A percentile compares a stretch with the other conserved stretches of the same genome.
Conservation (phyloP, 441 rosid genomes). For the Bocquillonia castaneifolia region DNA sequence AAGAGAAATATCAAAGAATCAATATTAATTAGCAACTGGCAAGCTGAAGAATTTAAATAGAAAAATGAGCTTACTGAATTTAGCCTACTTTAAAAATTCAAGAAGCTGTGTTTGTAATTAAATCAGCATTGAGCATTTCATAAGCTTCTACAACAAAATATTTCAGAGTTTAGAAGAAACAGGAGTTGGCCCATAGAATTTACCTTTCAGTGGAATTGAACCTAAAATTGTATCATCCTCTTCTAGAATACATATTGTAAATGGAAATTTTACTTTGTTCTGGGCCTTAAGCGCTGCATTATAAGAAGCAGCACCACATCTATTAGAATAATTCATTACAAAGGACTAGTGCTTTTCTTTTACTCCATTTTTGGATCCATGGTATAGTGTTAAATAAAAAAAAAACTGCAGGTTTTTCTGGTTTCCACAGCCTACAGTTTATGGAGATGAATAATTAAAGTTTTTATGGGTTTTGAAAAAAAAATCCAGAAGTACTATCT, state of each 20-base stretch:
- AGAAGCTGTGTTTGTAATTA: background rate
- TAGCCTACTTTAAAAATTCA: background rate
- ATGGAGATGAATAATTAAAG: too few relatives aligned
- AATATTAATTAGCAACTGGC: background rate
- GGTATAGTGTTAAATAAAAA: too few relatives aligned
- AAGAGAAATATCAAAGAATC: too few relatives aligned
- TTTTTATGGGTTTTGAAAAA: too few relatives aligned
- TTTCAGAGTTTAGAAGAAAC: background rate
- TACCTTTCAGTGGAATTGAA: constrained; percentile 48
- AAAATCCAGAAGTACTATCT: too few relatives aligned
- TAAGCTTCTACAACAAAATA: background rate
- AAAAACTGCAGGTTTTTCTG: too few relatives aligned
- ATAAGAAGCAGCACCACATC: constrained; percentile 2
- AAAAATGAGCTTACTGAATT: background rate
- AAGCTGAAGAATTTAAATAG: background rate
- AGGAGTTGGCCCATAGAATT: background rate
- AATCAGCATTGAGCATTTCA: background rate
- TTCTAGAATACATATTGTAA: constrained; percentile 41
- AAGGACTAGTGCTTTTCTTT: too few relatives aligned
- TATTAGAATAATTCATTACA: background rate
- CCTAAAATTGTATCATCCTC: constrained; percentile 42
- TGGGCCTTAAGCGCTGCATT: constrained; percentile 52
- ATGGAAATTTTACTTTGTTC: constrained; percentile 36
- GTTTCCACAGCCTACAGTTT: too few relatives aligned
- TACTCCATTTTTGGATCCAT: too few relatives aligned